A percentile compares a stretch with the other conserved stretches of the same genome.
phyloP scores from a whole-genome alignment of 202 grass and related monocot species.

The Digitaria exilis region DNA sequence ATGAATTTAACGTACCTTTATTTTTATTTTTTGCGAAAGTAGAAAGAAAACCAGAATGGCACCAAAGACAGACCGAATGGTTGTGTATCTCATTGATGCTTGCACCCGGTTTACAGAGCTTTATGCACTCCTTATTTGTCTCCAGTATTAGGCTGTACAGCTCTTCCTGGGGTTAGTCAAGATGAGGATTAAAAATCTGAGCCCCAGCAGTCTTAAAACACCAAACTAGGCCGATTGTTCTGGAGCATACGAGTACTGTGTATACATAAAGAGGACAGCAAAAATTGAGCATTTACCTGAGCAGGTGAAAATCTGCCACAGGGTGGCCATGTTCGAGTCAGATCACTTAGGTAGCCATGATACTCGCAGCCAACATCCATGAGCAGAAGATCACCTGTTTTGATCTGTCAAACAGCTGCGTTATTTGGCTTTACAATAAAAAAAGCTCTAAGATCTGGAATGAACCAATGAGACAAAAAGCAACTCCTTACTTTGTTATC shows the following conservation, averaged over 20 bases:
- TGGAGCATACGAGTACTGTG: background rate
- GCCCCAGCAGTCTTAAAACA: background rate
- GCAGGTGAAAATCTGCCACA: conserved; percentile 74
- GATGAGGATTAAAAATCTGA: background rate
- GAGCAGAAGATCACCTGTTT: conserved; percentile 76
- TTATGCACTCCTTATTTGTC: conserved; percentile 93
- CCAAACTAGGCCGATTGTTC: background rate
- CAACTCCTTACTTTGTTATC: conserved; percentile 68
- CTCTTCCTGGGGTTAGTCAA: conserved; percentile 68
- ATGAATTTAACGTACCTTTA: background rate
- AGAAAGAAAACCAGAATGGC: background rate
- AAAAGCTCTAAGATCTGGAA: conserved; percentile 6
- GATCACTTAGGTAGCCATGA: conserved; percentile 91
- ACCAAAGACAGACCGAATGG: conserved; percentile 62
- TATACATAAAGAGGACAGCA: background rate
- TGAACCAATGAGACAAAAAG: background rate
- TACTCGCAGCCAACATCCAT: conserved; percentile 99
- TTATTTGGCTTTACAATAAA: conserved; percentile 55
- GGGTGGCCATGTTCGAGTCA: conserved; percentile 87
- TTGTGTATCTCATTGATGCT: conserved; percentile 80
- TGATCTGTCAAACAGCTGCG: conserved; percentile 67
- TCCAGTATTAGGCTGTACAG: conserved; percentile 91
- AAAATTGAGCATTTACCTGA: conserved; percentile 56
- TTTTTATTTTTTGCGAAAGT: background rate
- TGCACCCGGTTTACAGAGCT: conserved; percentile 86